Evolutionary conservation across 1,284 basidiomycete species (phyloP).

Genomic region (Microbotryomycetes sp.): DNA sequence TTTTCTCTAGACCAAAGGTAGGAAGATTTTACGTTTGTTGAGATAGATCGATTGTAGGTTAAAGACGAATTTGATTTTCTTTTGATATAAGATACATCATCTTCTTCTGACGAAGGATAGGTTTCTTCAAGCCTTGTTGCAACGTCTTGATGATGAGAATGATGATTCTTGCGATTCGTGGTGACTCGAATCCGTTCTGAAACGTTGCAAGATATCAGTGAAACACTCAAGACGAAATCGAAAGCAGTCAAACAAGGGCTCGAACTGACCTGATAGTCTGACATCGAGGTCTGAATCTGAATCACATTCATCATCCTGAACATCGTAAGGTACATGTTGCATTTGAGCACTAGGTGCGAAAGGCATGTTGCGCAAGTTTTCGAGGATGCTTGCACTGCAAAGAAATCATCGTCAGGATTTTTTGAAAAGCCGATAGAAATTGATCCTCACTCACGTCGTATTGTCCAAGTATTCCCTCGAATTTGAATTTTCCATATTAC

Average conservation of each 20-base stretch:
- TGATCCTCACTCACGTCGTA: constrained; percentile 55
- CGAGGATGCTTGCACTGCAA: constrained; percentile 60
- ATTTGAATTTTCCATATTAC: constrained; percentile 94
- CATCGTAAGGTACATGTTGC: constrained; percentile 70
- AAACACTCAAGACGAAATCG: neutral
- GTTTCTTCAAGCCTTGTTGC: no score
- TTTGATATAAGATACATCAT: neutral
- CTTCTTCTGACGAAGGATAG: neutral
- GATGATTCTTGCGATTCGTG: constrained; percentile 11
- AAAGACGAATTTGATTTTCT: neutral
- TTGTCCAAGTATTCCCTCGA: constrained; percentile 73
- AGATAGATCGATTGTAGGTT: no score
- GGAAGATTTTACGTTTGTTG: no score
- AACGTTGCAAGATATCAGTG: neutral
- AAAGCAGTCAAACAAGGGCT: neutral
- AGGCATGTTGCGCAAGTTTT: constrained; percentile 68
- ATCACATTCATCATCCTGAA: constrained; percentile 56
- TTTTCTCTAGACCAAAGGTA: neutral
- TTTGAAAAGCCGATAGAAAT: neutral
- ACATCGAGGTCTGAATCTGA: constrained; percentile 44
- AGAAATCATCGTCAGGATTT: neutral
- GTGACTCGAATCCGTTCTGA: constrained; percentile 21
- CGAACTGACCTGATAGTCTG: constrained; percentile 33
- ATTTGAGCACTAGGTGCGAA: constrained; percentile 82
- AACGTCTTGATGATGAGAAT: no score